Percentiles rank a stretch among this genome's conserved stretches.
Evolutionary conservation across 306 rosid genomes (phyloP).

Genomic region (Trichosanthes cucumerina): DNA sequence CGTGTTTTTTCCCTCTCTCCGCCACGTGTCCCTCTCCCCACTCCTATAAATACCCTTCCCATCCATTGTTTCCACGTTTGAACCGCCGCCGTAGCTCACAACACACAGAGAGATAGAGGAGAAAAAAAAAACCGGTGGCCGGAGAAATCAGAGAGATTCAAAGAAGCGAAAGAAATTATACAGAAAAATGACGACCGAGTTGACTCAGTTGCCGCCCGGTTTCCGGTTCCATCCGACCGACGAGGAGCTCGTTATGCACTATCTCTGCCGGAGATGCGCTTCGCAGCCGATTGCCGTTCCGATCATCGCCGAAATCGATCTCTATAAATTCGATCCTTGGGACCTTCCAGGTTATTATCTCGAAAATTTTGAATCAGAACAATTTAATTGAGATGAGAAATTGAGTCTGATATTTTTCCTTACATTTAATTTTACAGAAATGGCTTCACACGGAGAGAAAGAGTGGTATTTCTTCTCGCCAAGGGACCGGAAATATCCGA

Average conservation of each 20-base stretch:
- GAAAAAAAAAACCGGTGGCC: background rate
- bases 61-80: slow-evolving; percentile 53
- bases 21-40: slow-evolving; percentile 33
- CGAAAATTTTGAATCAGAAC: too few species aligned
- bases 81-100: slow-evolving; percentile 36
- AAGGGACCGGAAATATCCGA: slow-evolving; percentile 79
- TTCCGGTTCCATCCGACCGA: slow-evolving; percentile 97
- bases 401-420: background rate
- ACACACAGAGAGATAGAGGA: background rate
- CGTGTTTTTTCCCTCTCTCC: slow-evolving; percentile 38
- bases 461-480: slow-evolving; percentile 98
- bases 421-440: background rate
- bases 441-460: slow-evolving; percentile 71
- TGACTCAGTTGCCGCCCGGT: slow-evolving; percentile 69
- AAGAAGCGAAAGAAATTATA: background rate
- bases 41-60: slow-evolving; percentile 39
- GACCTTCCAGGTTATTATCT: slow-evolving; percentile 62
- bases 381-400: background rate
- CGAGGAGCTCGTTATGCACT: slow-evolving; percentile 86
- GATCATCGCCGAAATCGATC: slow-evolving; percentile 82
- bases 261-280: slow-evolving; percentile 76
- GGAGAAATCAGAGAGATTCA: background rate
- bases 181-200: slow-evolving; percentile 40
- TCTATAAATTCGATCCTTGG: slow-evolving; percentile 84
- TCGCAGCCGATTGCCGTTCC: slow-evolving; percentile 65